Evolutionary conservation across 2,329 filamentous ascomycete species (phyloP), one percentile per base, ranked within the genome.

Genomic region (Monilinia fructicola): DNA sequence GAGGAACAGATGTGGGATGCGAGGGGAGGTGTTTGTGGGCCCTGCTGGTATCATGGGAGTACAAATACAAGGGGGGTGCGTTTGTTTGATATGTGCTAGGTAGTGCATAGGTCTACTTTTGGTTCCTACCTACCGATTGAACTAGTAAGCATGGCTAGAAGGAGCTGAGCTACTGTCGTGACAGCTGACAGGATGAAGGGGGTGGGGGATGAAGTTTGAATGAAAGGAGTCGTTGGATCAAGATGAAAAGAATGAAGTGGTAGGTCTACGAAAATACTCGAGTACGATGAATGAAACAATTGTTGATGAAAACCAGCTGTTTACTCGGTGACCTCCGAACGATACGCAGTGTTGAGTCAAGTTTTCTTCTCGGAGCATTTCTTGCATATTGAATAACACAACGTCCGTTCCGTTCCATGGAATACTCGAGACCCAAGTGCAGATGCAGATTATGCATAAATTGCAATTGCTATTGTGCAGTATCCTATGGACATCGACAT

Each of bases 331-430:
- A 61, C 31, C 44, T 61, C 44, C 44, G 44, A 50, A 61, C n/a
- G n/a, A n/a, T n/a, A n/a, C n/a, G 21, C 18, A 60, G 42, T n/a
- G 42, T 60, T 10, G 42, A 48, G 44, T 50, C 38, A 26, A 50
- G 38, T 23, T 21, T 9, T 50, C 11, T 50, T n/a, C 58, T 61
- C 58, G 58, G 58, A 38, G 14, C 21, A 50, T 50, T 61, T 38
- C 23, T 61, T 55, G 53, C 44, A 61, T 38, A 46, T 61, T 38
- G 58, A 21, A 40, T 35, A 16, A 50, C 58, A 61, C 58, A 50
- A 61, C 58, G n/a, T 61, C 44, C 58, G 58, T 38, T 50, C 58
- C 44, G 58, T 38, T 61, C 58, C 58, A 61, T 50, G 44, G 58
- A 50, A 61, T n/a, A 61, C 58, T 61, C 58, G 44, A 61, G 31